A percentile compares a stretch with the other conserved stretches of the same genome.
These are phyloP conservation scores for Hyphodiscus sp. DNA, from an alignment of 2,329 filamentous ascomycete species.

Conservation along the genomic window DNA sequence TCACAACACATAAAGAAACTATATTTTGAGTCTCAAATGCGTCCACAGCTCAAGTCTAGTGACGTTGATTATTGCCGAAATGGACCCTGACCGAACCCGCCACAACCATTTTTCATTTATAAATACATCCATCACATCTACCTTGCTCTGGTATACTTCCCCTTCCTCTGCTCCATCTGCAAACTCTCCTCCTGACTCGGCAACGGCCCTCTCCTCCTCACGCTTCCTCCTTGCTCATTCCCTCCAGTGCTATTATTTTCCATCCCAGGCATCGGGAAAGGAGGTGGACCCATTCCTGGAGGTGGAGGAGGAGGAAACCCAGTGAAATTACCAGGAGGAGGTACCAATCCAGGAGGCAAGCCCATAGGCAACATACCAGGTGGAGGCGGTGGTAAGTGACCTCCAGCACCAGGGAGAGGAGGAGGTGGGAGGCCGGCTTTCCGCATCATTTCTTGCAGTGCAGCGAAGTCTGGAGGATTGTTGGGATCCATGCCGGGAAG, in stretches of 20 bases:
- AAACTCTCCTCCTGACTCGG: conserved; percentile 81
- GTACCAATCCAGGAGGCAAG: conserved; percentile 41
- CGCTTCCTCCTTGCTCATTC: conserved; percentile 26
- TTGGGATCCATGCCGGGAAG: conserved; percentile 51
- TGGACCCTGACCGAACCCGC: background rate
- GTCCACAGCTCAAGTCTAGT: background rate
- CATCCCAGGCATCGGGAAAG: conserved; percentile 28
- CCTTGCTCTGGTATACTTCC: conserved; percentile 48
- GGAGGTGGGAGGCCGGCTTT: conserved; percentile 58
- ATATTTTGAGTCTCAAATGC: background rate
- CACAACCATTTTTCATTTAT: no score
- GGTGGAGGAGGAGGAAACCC: conserved; percentile 31
- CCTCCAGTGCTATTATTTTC: conserved; percentile 3
- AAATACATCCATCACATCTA: no score
- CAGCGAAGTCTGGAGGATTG: conserved; percentile 55
- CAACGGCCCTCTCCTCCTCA: conserved; percentile 60
- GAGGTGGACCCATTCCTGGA: conserved; percentile 36
- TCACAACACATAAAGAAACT: background rate
- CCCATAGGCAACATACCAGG: conserved; percentile 40
- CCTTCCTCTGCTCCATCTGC: conserved; percentile 65
- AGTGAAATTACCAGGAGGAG: conserved; percentile 26
- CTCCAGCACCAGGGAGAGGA: conserved; percentile 33
- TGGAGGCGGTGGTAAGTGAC: conserved; percentile 30
- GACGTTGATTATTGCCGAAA: background rate
- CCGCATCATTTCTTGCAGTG: conserved; percentile 58